Evolutionary conservation across 2,329 filamentous ascomycete species (phyloP).

Genomic region (Mycocentrospora acerina): DNA sequence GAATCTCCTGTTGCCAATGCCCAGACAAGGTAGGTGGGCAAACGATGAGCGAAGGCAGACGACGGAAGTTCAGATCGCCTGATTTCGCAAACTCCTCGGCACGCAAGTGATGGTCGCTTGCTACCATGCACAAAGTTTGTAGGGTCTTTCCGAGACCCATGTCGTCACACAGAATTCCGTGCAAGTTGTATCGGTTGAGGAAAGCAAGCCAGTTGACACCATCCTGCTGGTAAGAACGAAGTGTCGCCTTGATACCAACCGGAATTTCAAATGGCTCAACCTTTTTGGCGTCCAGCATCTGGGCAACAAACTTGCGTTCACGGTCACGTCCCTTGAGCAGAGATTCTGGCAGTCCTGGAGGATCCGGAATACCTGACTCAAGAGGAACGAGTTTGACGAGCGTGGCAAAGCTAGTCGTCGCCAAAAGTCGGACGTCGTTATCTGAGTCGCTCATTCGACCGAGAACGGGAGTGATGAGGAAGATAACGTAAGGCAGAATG

Average conservation of each 20-base stretch:
- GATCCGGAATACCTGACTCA: constrained; percentile 95
- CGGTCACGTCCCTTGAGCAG: constrained; percentile 87
- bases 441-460: constrained; percentile 98
- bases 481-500: constrained; percentile 96
- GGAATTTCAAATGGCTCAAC: constrained; percentile 92
- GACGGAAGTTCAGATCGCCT: constrained; percentile 72
- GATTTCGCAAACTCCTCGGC: constrained; percentile 88
- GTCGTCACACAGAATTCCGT: constrained; percentile 97
- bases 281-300: constrained; percentile 95
- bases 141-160: constrained; percentile 99
- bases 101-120: constrained; percentile 92
- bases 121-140: constrained; percentile 96
- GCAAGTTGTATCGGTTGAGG: constrained; percentile 95
- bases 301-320: constrained; percentile 93
- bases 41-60: constrained; percentile 87
- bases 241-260: constrained; percentile 93
- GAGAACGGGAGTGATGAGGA: constrained; percentile 94
- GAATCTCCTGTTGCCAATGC: constrained; percentile 98
- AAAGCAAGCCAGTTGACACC: constrained; percentile 99
- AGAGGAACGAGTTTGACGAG: constrained; percentile 95
- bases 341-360: constrained; percentile 86
- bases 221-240: constrained; percentile 96
- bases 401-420: constrained; percentile 95
- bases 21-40: constrained; percentile 95
- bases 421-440: constrained; percentile 89